phyloP scores from a whole-genome alignment of 2,329 filamentous ascomycete species.

The Pseudocercospora macadamiae region DNA sequence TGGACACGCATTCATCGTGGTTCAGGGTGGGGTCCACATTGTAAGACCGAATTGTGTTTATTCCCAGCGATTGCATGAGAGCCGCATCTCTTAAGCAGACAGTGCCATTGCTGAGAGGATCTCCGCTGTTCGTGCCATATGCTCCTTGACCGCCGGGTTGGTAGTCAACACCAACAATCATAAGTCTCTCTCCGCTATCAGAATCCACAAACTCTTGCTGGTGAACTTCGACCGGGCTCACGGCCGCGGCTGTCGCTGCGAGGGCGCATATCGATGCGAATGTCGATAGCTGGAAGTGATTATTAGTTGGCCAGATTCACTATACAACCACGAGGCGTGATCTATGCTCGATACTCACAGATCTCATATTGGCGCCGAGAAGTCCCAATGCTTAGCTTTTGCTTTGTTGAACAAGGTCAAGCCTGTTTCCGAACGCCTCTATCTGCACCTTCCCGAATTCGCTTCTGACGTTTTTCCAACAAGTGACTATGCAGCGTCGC shows the following conservation, averaged over 20 bases:
- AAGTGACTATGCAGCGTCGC: conserved; percentile 1
- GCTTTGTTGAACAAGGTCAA: conserved; percentile 4
- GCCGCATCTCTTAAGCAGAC: conserved; percentile 65
- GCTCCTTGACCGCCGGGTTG: conserved; percentile 65
- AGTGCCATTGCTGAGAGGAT: conserved; percentile 61
- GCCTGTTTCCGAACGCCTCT: conserved; percentile 6
- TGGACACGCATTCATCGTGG: conserved; percentile 64
- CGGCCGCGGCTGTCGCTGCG: conserved; percentile 50
- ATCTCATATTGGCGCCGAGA: conserved; percentile 10
- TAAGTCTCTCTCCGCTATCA: conserved; percentile 60
- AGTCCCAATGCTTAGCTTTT: conserved; percentile 1
- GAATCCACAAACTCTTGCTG: conserved; percentile 66
- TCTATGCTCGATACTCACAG: not conserved
- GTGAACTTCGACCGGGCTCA: conserved; percentile 59
- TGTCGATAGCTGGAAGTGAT: not conserved
- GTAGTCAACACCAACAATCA: conserved; percentile 61
- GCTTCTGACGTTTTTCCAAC: not conserved
- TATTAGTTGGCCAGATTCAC: not conserved
- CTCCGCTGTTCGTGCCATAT: conserved; percentile 55
- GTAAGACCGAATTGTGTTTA: conserved; percentile 69
- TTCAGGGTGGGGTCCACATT: conserved; percentile 63
- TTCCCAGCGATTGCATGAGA: conserved; percentile 64
- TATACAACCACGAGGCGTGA: not conserved
- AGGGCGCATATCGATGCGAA: conserved; percentile 19
- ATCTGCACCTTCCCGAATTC: not conserved